phyloP scores from a whole-genome alignment of 2,329 filamentous ascomycete species.

The Aspergillus udagawae region DNA sequence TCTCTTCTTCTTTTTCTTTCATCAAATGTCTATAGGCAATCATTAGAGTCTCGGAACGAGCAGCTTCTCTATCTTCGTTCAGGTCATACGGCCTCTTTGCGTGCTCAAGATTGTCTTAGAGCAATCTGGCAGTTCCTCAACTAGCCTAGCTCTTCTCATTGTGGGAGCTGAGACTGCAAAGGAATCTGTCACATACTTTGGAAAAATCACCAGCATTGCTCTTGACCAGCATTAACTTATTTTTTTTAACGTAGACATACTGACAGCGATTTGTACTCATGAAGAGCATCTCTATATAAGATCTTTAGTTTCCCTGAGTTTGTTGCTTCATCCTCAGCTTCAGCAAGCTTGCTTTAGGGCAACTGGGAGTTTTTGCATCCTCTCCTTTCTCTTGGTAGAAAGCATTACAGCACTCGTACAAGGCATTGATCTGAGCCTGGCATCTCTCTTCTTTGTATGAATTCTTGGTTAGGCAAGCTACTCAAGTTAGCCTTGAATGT shows the following conservation, averaged over 20 bases:
- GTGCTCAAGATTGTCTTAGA: slow-evolving; percentile 99
- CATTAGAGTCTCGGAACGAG: slow-evolving; percentile 99
- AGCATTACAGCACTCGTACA: slow-evolving; percentile 89
- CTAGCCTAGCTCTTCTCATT: slow-evolving; percentile 60
- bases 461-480: slow-evolving; percentile 81
- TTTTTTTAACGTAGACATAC: slow-evolving; percentile 4
- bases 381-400: slow-evolving; percentile 82
- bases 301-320: slow-evolving; percentile 37
- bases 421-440: slow-evolving; percentile 68
- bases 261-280: background rate
- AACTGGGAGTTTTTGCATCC: slow-evolving; percentile 71
- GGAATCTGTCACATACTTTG: slow-evolving; percentile 41
- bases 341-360: slow-evolving; percentile 76
- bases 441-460: slow-evolving; percentile 84
- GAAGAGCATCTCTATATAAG: background rate
- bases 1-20: slow-evolving; percentile 48
- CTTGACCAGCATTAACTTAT: background rate
- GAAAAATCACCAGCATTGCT: background rate
- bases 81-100: slow-evolving; percentile 79
- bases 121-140: slow-evolving; percentile 65
- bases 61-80: slow-evolving; percentile 79
- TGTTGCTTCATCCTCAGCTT: slow-evolving; percentile 81
- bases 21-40: slow-evolving; percentile 68
- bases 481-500: background rate
- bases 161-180: slow-evolving; percentile 52